A percentile compares a stretch with the other conserved stretches of the same genome.
These are phyloP conservation scores for Aspergillus biplanus DNA, from an alignment of 495 filamentous ascomycete genomes.

Conservation along the genomic window DNA sequence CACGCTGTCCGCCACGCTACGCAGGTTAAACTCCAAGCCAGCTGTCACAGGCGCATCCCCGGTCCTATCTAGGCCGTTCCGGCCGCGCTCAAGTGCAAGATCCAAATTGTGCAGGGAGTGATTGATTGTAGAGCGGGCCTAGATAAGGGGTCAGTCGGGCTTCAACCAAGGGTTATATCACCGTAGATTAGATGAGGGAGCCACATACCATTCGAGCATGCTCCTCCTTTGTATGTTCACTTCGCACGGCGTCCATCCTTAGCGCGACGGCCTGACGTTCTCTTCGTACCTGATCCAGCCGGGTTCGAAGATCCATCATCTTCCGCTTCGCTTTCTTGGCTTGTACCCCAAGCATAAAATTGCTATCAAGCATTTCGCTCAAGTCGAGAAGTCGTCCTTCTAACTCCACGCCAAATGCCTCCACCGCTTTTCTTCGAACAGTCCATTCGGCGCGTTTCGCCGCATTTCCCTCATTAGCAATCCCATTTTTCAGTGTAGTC, in stretches of 20 bases:
- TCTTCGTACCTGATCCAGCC: slow-evolving; percentile 63
- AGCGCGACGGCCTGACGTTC: slow-evolving; percentile 69
- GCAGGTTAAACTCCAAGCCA: slow-evolving; percentile 49
- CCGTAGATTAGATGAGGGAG: slow-evolving; percentile 1
- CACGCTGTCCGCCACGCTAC: slow-evolving; percentile 45
- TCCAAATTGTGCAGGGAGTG: slow-evolving; percentile 51
- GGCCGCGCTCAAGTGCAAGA: slow-evolving; percentile 49
- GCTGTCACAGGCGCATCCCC: slow-evolving; percentile 28
- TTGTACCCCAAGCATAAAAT: slow-evolving; percentile 63
- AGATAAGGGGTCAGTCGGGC: slow-evolving; percentile 18
- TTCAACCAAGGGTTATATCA: not conserved
- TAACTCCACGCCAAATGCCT: slow-evolving; percentile 70
- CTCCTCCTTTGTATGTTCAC: slow-evolving; percentile 54
- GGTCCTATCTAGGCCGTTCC: slow-evolving; percentile 31
- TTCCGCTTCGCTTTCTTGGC: slow-evolving; percentile 66
- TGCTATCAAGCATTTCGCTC: slow-evolving; percentile 62
- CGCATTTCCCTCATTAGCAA: slow-evolving; percentile 41
- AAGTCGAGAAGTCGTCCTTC: slow-evolving; percentile 61
- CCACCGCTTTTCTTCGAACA: slow-evolving; percentile 64
- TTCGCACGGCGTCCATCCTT: slow-evolving; percentile 69
- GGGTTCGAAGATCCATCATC: slow-evolving; percentile 64
- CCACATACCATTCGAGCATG: slow-evolving; percentile 38
- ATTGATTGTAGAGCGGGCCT: slow-evolving; percentile 49
- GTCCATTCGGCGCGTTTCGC: slow-evolving; percentile 54
- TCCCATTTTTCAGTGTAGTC: slow-evolving; percentile 42